Percentiles rank a stretch among this genome's conserved stretches.
Conservation (phyloP, 1,284 basidiomycete species). For the Trichosporon asahii region DNA sequence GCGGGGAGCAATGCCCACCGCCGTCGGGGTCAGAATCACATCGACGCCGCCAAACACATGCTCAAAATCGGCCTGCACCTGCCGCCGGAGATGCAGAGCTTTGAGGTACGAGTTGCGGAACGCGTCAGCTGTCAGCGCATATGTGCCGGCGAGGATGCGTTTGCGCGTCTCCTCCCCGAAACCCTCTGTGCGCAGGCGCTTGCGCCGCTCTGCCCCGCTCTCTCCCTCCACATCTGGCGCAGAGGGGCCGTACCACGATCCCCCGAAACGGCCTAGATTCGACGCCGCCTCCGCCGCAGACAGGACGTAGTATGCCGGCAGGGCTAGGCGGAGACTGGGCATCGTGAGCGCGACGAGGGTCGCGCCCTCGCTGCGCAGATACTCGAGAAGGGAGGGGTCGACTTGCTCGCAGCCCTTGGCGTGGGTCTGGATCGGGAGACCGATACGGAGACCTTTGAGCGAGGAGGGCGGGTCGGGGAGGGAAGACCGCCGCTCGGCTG, state of each 20-base stretch:
- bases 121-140: slow-evolving; percentile 85
- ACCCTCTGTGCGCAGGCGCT: slow-evolving; percentile 61
- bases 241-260: slow-evolving; percentile 59
- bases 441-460: slow-evolving; percentile 36
- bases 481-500: slow-evolving; percentile 52
- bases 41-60: slow-evolving; percentile 69
- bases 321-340: slow-evolving; percentile 69
- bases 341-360: slow-evolving; percentile 70
- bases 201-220: slow-evolving; percentile 57
- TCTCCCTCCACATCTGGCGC: slow-evolving; percentile 55
- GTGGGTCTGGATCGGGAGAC: slow-evolving; percentile 36
- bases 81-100: slow-evolving; percentile 73
- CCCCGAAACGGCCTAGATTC: slow-evolving; percentile 87
- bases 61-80: slow-evolving; percentile 72
- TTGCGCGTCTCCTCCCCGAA: slow-evolving; percentile 85
- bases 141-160: slow-evolving; percentile 86
- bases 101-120: slow-evolving; percentile 96
- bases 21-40: slow-evolving; percentile 76
- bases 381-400: slow-evolving; percentile 51
- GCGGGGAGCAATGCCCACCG: slow-evolving; percentile 70
- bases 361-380: slow-evolving; percentile 64
- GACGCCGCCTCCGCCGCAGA: slow-evolving; percentile 92
- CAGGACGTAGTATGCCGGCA: slow-evolving; percentile 93
- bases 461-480: slow-evolving; percentile 10
- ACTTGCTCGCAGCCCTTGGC: slow-evolving; percentile 28